These are phyloP conservation scores for Penicillium lagena DNA, from an alignment of 495 filamentous ascomycete genomes.

Conservation along the genomic window DNA sequence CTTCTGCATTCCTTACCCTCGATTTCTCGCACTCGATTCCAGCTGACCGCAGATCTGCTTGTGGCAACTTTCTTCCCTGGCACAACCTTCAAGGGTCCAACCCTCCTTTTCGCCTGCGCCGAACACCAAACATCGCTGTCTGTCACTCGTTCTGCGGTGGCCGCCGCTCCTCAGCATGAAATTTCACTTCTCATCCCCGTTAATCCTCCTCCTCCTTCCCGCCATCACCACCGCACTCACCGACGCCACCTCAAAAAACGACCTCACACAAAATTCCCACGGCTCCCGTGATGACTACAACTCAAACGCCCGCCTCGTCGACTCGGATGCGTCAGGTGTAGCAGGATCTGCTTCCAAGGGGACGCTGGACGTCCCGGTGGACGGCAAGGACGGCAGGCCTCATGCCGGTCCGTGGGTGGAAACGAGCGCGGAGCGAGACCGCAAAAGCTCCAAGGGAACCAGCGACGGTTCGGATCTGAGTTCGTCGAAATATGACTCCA, in stretches of 20 bases:
- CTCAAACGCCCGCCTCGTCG: slow-evolving; percentile 8
- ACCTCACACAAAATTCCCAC: slow-evolving; percentile 1
- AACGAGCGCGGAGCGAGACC: slow-evolving; percentile 54
- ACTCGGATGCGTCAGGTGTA: slow-evolving; percentile 12
- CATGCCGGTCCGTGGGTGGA: slow-evolving; percentile 86
- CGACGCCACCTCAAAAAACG: slow-evolving; percentile 9
- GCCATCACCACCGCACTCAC: slow-evolving; percentile 25
- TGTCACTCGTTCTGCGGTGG: slow-evolving; percentile 8
- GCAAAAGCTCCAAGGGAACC: slow-evolving; percentile 38
- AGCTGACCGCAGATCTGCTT: too few relatives aligned
- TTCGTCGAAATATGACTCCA: slow-evolving; percentile 19
- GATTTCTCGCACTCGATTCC: too few relatives aligned
- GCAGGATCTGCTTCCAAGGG: slow-evolving; percentile 35
- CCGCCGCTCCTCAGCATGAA: slow-evolving; percentile 21
- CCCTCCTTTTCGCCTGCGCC: neutral
- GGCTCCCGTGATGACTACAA: slow-evolving; percentile 9
- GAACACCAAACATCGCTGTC: neutral
- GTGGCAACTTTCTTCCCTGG: neutral
- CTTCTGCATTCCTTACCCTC: neutral
- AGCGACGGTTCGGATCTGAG: slow-evolving; percentile 10
- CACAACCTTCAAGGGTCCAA: neutral
- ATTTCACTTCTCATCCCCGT: slow-evolving; percentile 20
- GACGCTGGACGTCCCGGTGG: slow-evolving; percentile 85
- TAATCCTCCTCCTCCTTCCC: slow-evolving; percentile 32
- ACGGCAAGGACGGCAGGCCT: slow-evolving; percentile 93